phyloP scores from a whole-genome alignment of 768 basidiomycete species.

The Leccinellum luteum region DNA sequence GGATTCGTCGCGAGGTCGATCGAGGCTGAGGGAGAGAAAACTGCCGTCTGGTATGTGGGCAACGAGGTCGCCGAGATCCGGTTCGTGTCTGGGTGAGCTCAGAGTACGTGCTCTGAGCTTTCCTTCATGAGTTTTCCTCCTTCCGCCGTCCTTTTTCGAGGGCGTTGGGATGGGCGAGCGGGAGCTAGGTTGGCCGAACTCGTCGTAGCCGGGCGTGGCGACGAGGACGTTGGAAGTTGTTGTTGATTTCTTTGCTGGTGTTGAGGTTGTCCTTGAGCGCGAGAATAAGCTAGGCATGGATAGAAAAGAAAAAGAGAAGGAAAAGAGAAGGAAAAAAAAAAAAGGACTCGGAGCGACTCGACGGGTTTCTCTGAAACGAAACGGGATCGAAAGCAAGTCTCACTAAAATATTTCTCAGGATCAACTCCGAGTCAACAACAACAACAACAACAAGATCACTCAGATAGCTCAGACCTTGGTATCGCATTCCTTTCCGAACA shows the following conservation, averaged over 20 bases:
- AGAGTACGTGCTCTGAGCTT: conserved; percentile 40
- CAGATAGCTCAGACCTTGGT: no score
- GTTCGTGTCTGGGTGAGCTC: conserved; percentile 36
- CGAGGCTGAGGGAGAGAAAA: conserved; percentile 53
- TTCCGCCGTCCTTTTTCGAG: conserved; percentile 51
- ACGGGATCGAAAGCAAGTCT: background rate
- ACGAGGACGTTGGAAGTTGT: conserved; percentile 6
- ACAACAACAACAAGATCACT: no score
- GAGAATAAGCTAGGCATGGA: conserved; percentile 77
- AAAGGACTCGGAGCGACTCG: conserved; percentile 8
- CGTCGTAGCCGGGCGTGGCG: conserved; percentile 42
- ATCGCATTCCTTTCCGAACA: no score
- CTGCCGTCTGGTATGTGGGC: conserved; percentile 48
- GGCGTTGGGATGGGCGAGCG: conserved; percentile 12
- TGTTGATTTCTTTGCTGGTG: conserved; percentile 42
- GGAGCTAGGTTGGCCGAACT: conserved; percentile 58
- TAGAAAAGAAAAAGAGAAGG: conserved; percentile 4
- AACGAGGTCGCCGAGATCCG: conserved; percentile 33
- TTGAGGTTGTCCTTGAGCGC: conserved; percentile 62
- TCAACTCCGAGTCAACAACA: conserved; percentile 16
- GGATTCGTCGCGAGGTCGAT: conserved; percentile 41
- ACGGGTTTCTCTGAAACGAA: conserved; percentile 11
- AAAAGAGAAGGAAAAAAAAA: conserved; percentile 1
- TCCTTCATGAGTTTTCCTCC: conserved; percentile 41
- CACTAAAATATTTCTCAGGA: conserved; percentile 29